A percentile compares a stretch with the other conserved stretches of the same genome.
These are phyloP conservation scores for Selaginella tamariscina DNA, from an alignment of 75 land plant species.

Conservation along the genomic window DNA sequence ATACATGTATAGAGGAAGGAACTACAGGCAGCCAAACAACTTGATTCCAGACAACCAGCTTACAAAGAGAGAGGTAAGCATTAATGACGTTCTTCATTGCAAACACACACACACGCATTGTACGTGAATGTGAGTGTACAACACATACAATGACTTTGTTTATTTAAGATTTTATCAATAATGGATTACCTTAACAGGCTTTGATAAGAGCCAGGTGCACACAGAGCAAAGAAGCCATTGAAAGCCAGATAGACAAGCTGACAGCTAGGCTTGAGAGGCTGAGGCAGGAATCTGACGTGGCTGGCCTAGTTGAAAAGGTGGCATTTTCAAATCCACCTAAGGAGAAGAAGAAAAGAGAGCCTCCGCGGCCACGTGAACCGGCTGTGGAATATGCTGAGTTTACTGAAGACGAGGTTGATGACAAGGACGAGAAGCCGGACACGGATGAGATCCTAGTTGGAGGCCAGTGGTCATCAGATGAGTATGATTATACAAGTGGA, in stretches of 20 bases:
- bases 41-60: constrained; percentile 74
- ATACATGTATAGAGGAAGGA: constrained; percentile 93
- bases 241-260: not conserved
- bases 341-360: constrained; percentile 9
- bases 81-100: too few species aligned
- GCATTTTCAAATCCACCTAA: not conserved
- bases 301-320: constrained; percentile 18
- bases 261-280: not conserved
- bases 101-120: too few species aligned
- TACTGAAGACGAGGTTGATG: constrained; percentile 16
- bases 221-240: not conserved
- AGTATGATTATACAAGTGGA: constrained; percentile 15
- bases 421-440: constrained; percentile 14
- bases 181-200: not conserved
- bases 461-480: constrained; percentile 15
- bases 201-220: not conserved
- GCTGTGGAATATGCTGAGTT: constrained; percentile 10
- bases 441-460: constrained; percentile 11
- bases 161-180: not conserved
- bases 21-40: constrained; percentile 74
- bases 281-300: constrained; percentile 18
- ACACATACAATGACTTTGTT: not conserved
- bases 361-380: not conserved
- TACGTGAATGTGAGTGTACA: not conserved
- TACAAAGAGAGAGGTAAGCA: constrained; percentile 79